Base-by-base conservation (phyloP, 1,284 basidiomycete species). In the Ceratobasidium sp. region DNA sequence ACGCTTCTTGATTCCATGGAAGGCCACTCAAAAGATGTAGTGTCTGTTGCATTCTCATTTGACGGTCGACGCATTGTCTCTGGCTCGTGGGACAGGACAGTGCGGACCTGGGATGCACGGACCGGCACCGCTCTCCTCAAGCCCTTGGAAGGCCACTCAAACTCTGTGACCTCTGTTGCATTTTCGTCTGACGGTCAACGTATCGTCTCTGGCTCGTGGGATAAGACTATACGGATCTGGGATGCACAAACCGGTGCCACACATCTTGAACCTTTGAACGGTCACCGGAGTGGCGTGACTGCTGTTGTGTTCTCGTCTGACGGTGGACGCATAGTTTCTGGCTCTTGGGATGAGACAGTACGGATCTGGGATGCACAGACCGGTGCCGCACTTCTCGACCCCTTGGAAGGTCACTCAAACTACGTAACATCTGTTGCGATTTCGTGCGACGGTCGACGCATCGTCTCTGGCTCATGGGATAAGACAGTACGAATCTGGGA, bases 381-480 rank as follows among this genome's bases (percentile, higher is more conserved):
- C 6, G 50, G 50, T 7, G 50, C 50, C 15, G 50, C 50, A n/a
- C 50, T 52, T 1, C n/a, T 52, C 2, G 15, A 23, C 2, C 50
- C 50, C 23, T 44, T 44, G 23, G 6, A 15, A 33, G 23, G 28
- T 48, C 38, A 68, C 52, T 23, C 52, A 38, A 3, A 52, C 50
- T 52, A 20, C 2, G 52, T 56, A 23, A 26, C 7, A 5, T 56
- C 52, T 23, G 52, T 56, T 56, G 52, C 23, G n/a, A 26, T 56
- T 10, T 56, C n/a, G 1, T 26, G 62, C 28, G 62, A 79, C 46
- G 69, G 78, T 33, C 40, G 33, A n/a, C 57, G 44, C 42, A 52
- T 79, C 33, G 66, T 64, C 17, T 78, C 76, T 6, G 64, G 38
- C 23, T 78, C 76, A 3, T 2, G 40, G 3, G 78, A 78, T 42